Evolutionary conservation across 2,329 filamentous ascomycete species (phyloP).

Genomic region (Aspergillus sp.): DNA sequence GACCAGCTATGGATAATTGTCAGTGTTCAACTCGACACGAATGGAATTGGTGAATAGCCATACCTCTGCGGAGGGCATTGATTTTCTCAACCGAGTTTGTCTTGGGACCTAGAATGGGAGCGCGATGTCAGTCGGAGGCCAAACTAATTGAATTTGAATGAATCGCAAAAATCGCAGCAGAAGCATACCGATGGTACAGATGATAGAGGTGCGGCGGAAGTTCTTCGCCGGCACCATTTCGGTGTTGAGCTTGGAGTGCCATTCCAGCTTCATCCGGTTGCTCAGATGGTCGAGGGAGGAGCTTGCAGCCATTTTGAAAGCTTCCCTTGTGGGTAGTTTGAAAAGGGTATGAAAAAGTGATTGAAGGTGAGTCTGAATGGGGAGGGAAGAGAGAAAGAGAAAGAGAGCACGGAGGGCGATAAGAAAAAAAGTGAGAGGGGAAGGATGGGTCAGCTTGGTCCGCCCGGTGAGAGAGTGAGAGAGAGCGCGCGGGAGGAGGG

Average conservation of each 20-base stretch:
- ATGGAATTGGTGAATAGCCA: slow-evolving; percentile 13
- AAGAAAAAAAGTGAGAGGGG: slow-evolving; percentile 19
- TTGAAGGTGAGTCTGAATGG: slow-evolving; percentile 8
- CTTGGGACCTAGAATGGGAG: slow-evolving; percentile 68
- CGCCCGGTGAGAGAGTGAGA: slow-evolving; percentile 11
- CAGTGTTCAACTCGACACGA: slow-evolving; percentile 8
- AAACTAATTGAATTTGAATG: neutral
- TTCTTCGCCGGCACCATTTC: slow-evolving; percentile 82
- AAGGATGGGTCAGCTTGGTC: slow-evolving; percentile 9
- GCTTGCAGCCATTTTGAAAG: slow-evolving; percentile 63
- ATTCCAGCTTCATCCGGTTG: slow-evolving; percentile 70
- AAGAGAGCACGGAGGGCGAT: slow-evolving; percentile 13
- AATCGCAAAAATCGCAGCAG: neutral
- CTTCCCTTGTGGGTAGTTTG: slow-evolving; percentile 11
- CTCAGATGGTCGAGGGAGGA: slow-evolving; percentile 84
- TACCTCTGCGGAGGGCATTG: slow-evolving; percentile 79
- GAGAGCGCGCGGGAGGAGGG: slow-evolving; percentile 15
- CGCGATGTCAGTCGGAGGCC: slow-evolving; percentile 23
- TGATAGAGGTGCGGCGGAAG: slow-evolving; percentile 96
- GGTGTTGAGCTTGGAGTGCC: slow-evolving; percentile 79
- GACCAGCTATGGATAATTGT: slow-evolving; percentile 59
- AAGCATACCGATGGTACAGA: slow-evolving; percentile 88
- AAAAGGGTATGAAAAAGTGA: slow-evolving; percentile 8
- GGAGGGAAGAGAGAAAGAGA: slow-evolving; percentile 5
- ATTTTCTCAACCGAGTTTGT: slow-evolving; percentile 98